Conservation (phyloP, 2,329 filamentous ascomycete species). For the Bipolaris cookei region DNA sequence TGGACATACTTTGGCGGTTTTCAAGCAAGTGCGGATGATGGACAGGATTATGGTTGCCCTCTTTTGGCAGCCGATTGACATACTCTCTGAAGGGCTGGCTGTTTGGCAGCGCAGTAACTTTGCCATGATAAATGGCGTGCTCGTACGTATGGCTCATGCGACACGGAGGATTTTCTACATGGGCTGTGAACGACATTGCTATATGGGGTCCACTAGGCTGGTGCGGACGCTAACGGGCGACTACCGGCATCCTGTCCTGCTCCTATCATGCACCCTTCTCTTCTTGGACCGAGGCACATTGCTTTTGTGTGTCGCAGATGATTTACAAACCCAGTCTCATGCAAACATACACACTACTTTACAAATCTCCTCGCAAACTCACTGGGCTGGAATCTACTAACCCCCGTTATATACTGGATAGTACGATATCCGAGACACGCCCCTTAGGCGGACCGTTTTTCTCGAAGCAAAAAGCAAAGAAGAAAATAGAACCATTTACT, state of each 20-base stretch:
- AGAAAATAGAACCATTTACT: background rate
- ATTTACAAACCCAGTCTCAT: background rate
- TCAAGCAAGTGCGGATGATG: background rate
- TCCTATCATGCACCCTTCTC: slow-evolving; percentile 1
- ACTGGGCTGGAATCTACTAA: background rate
- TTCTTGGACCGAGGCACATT: background rate
- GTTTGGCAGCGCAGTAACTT: background rate
- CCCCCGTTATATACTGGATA: background rate
- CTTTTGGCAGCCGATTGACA: background rate
- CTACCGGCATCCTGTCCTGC: background rate
- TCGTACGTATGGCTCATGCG: background rate
- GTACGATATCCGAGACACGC: background rate
- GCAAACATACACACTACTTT: background rate
- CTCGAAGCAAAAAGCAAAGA: background rate
- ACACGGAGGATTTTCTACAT: slow-evolving; percentile 5
- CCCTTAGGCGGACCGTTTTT: background rate
- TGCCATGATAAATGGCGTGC: background rate
- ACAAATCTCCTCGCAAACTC: background rate
- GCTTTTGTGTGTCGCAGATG: background rate
- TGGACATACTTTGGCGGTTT: background rate
- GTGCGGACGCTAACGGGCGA: slow-evolving; percentile 6
- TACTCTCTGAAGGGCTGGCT: background rate
- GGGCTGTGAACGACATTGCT: background rate
- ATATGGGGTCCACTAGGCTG: slow-evolving; percentile 3
- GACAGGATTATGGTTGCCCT: background rate